A percentile compares a stretch with the other conserved stretches of the same genome.
Conservation (phyloP, 2,329 filamentous ascomycete species). For the Colletotrichum sp. region DNA sequence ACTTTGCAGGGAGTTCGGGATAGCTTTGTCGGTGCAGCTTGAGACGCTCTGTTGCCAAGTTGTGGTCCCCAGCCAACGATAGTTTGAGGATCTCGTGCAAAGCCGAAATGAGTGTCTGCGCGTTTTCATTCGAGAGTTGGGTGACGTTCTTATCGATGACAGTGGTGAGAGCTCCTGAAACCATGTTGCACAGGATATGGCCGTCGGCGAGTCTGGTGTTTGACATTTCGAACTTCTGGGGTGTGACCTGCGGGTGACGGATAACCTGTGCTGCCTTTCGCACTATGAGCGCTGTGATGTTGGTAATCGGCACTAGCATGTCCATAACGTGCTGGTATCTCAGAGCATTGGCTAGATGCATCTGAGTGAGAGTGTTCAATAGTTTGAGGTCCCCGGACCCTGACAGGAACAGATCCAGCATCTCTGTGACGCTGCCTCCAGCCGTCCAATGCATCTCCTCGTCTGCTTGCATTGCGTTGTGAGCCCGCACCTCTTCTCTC, state of each 20-base stretch:
- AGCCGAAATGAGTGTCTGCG: slow-evolving; percentile 40
- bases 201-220: slow-evolving; percentile 42
- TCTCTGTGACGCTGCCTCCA: slow-evolving; percentile 29
- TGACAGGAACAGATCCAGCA: slow-evolving; percentile 47
- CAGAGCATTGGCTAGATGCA: slow-evolving; percentile 45
- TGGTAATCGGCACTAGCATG: slow-evolving; percentile 41
- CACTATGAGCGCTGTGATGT: slow-evolving; percentile 38
- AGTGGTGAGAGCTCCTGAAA: slow-evolving; percentile 46
- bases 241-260: slow-evolving; percentile 5
- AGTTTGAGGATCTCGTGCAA: slow-evolving; percentile 50
- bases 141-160: slow-evolving; percentile 64
- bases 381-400: slow-evolving; percentile 46
- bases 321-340: slow-evolving; percentile 54
- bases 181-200: slow-evolving; percentile 47
- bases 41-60: slow-evolving; percentile 38
- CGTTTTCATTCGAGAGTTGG: slow-evolving; percentile 51
- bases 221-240: slow-evolving; percentile 26
- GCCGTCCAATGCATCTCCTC: slow-evolving; percentile 32
- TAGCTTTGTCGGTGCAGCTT: slow-evolving; percentile 34
- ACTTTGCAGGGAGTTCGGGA: slow-evolving; percentile 42
- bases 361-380: slow-evolving; percentile 47
- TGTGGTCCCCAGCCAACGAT: slow-evolving; percentile 42
- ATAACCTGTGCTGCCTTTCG: slow-evolving; percentile 30
- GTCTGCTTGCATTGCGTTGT: slow-evolving; percentile 6
- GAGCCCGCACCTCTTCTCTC: slow-evolving; percentile 25